A percentile compares a stretch with the other conserved stretches of the same genome.
phyloP scores from a whole-genome alignment of 345 rosid genomes.

The Pelargonium nanum region DNA sequence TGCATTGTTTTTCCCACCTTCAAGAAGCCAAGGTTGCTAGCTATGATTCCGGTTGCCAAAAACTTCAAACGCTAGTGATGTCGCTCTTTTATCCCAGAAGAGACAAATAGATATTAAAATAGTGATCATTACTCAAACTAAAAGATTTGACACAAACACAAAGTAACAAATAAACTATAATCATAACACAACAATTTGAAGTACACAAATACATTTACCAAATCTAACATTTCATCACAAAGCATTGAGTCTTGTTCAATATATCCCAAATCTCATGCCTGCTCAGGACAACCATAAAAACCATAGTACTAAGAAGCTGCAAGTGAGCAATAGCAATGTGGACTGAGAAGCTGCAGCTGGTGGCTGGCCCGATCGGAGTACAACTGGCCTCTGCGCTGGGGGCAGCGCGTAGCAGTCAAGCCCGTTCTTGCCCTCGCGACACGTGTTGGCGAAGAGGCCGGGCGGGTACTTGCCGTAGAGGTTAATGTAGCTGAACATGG shows the following conservation, averaged over 20 bases:
- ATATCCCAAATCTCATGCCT: not conserved
- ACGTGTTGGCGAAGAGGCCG: slow-evolving; percentile 62
- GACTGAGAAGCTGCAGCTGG: slow-evolving; percentile 3
- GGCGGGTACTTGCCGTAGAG: slow-evolving; percentile 69
- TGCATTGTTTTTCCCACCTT: too few relatives aligned
- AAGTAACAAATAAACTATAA: not conserved
- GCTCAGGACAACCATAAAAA: not conserved
- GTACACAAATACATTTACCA: not conserved
- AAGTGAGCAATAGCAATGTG: slow-evolving; percentile 1
- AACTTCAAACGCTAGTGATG: too few relatives aligned
- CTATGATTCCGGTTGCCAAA: too few relatives aligned
- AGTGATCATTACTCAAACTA: too few relatives aligned
- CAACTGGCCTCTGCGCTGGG: slow-evolving; percentile 1
- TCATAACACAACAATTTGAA: not conserved
- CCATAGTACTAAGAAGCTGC: not conserved
- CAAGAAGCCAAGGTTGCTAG: too few relatives aligned
- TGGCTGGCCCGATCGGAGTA: not conserved
- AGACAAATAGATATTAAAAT: too few relatives aligned
- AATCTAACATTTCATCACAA: too few relatives aligned
- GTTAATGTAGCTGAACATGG: slow-evolving; percentile 87
- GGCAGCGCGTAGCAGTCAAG: slow-evolving; percentile 32
- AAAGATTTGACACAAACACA: too few relatives aligned
- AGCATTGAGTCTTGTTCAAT: too few relatives aligned
- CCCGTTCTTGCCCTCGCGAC: slow-evolving; percentile 49
- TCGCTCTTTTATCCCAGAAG: too few relatives aligned